phyloP scores from a whole-genome alignment of 2,329 filamentous ascomycete species.

The Decorospora gaudefroyi region DNA sequence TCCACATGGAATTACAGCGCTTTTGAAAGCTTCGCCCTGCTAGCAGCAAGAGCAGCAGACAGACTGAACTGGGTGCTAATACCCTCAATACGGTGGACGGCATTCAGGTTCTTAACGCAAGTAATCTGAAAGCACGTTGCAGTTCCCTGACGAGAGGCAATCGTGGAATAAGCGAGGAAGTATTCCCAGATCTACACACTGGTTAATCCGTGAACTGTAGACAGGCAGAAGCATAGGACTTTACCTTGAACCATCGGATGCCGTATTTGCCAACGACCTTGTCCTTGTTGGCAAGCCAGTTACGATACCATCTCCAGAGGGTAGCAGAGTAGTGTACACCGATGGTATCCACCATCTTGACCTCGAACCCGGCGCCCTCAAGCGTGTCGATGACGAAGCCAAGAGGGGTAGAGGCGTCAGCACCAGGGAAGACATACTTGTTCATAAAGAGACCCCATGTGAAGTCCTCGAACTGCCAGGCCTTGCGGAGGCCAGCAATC shows the following conservation, averaged over 20 bases:
- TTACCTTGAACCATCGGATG: constrained; percentile 89
- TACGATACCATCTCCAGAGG: constrained; percentile 97
- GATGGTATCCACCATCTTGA: constrained; percentile 90
- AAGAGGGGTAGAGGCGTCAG: constrained; percentile 91
- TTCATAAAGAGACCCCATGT: constrained; percentile 99
- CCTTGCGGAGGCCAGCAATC: constrained; percentile 89
- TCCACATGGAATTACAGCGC: constrained; percentile 10
- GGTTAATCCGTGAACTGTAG: constrained; percentile 10
- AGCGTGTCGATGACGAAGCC: constrained; percentile 83
- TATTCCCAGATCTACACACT: constrained; percentile 81
- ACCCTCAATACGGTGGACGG: constrained; percentile 78
- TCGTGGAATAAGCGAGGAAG: constrained; percentile 85
- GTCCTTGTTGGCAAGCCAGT: constrained; percentile 93
- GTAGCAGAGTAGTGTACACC: constrained; percentile 97
- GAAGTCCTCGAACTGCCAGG: constrained; percentile 97
- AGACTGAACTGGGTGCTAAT: constrained; percentile 71
- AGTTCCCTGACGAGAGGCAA: constrained; percentile 79
- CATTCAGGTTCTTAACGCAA: constrained; percentile 88
- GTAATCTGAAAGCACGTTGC: constrained; percentile 88
- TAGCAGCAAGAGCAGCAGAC: constrained; percentile 63
- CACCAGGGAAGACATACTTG: constrained; percentile 98
- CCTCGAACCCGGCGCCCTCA: constrained; percentile 84
- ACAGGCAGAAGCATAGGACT: constrained; percentile 45
- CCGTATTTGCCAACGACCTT: constrained; percentile 96
- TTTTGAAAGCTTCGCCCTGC: constrained; percentile 44